Evolutionary conservation across 768 basidiomycete species (phyloP).

Genomic region (Sarcomyxa edulis): DNA sequence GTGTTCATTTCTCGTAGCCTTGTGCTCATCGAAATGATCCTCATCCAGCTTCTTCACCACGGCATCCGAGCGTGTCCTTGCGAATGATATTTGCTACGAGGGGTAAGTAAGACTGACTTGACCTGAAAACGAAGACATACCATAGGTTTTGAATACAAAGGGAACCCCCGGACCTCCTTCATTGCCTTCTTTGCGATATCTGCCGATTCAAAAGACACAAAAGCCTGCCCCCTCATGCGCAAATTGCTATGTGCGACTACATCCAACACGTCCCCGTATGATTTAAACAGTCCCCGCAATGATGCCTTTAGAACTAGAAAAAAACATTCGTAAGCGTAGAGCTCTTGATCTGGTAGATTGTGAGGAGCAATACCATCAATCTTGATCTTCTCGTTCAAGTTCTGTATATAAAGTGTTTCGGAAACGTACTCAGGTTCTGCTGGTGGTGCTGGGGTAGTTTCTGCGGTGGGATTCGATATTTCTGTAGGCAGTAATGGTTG

Average conservation of each 20-base stretch:
- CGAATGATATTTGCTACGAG: conserved; percentile 89
- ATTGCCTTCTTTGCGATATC: conserved; percentile 84
- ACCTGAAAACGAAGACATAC: conserved; percentile 34
- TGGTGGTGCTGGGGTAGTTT: conserved; percentile 10
- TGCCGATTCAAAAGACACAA: conserved; percentile 83
- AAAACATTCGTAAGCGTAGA: conserved; percentile 6
- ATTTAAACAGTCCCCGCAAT: conserved; percentile 83
- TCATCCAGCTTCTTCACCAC: conserved; percentile 75
- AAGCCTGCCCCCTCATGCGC: conserved; percentile 98
- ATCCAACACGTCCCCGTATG: conserved; percentile 89
- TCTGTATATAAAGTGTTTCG: conserved; percentile 94
- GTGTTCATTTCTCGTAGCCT: conserved; percentile 64
- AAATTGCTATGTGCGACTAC: conserved; percentile 95
- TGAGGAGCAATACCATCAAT: conserved; percentile 47
- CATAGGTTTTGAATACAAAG: conserved; percentile 96
- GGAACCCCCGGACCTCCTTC: conserved; percentile 92
- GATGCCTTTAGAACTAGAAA: conserved; percentile 80
- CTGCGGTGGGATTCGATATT: conserved; percentile 12
- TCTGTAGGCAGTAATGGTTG: conserved; percentile 2
- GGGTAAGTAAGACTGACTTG: neutral
- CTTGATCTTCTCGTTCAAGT: conserved; percentile 93
- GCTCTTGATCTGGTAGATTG: conserved; percentile 4
- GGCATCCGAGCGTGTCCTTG: conserved; percentile 82
- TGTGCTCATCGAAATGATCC: conserved; percentile 69
- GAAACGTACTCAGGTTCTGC: conserved; percentile 45